Base-by-base conservation (phyloP, 2,329 filamentous ascomycete genomes). In the Pseudocercospora fuligena region DNA sequence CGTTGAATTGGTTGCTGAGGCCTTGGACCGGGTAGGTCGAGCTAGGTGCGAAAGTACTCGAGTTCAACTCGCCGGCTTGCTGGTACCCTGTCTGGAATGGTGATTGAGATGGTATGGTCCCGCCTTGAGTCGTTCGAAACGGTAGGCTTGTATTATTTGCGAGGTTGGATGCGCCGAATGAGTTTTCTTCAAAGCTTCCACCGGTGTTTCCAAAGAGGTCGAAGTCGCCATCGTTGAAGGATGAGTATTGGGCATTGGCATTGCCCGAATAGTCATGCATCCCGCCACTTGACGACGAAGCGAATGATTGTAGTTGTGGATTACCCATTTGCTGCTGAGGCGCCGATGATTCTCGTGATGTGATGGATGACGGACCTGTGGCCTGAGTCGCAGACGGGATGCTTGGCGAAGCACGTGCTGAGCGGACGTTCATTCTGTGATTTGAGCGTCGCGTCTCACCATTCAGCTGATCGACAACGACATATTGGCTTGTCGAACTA, bases 401-500 rank as follows among this genome's bases (percentile, higher is more conserved):
- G 29, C 61, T 61, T 60, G 36, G 29, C 58, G 62, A 58, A 27
- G 65, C 56, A 58, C 25, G 27, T 21, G 23, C 25, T 66, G 67
- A 61, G 61, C 25, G 66, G 49, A 51, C 46, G 46, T 63, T 61
- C 63, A 70, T 60, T 58, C 58, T 63, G 51, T 58, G 58, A 46
- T 36, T 64, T 19, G 6, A 40, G 31, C n/a, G 60, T 33, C 43
- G 61, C 60, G 59, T 16, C 19, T 63, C 59, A 59, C 51, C 58
- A 65, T 57, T 59, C 36, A 56, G 59, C 36, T 23, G 64, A 59
- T 29, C 33, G 47, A 69, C 63, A 29, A 69, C 63, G 29, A 73
- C 70, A 70, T 71, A 73, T 59, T 68, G 69, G n/a, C 67, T 69
- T 6, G 61, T 67, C 8, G 63, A 53, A 53, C 54, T 68, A 31